phyloP scores from a whole-genome alignment of 2,329 filamentous ascomycete genomes.

The Mariannaea elegans region DNA sequence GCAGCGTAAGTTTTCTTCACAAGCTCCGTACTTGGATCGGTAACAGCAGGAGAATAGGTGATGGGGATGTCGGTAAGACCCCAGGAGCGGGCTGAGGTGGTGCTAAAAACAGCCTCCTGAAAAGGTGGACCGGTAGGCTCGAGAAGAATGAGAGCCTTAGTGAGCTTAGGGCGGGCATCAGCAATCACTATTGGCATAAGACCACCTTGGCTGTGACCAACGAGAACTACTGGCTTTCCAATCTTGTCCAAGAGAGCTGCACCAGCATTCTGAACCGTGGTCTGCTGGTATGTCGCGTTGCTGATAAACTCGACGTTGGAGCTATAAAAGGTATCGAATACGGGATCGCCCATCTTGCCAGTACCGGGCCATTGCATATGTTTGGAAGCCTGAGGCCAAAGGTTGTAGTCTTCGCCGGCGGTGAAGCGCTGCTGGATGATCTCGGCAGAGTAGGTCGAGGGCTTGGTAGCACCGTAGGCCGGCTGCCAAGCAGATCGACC shows the following conservation, averaged over 20 bases:
- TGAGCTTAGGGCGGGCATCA: conserved; percentile 48
- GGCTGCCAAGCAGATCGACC: conserved; percentile 34
- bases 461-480: conserved; percentile 13
- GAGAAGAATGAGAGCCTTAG: conserved; percentile 52
- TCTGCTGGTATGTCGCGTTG: conserved; percentile 32
- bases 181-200: conserved; percentile 44
- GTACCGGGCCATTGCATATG: conserved; percentile 38
- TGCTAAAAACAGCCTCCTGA: conserved; percentile 50
- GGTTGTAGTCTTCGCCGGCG: conserved; percentile 23
- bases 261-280: conserved; percentile 38
- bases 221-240: conserved; percentile 49
- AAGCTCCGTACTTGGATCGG: conserved; percentile 25
- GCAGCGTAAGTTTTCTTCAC: conserved; percentile 17
- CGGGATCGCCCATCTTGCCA: conserved; percentile 23
- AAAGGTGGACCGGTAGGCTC: conserved; percentile 61
- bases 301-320: conserved; percentile 36
- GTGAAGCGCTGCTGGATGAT: conserved; percentile 33
- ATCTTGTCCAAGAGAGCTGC: conserved; percentile 54
- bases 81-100: conserved; percentile 47
- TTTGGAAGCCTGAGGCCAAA: conserved; percentile 34
- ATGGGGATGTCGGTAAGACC: conserved; percentile 60
- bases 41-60: conserved; percentile 53
- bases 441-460: conserved; percentile 27
- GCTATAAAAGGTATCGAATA: conserved; percentile 36
- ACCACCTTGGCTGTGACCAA: conserved; percentile 59